These are phyloP conservation scores for Leccinum huronense DNA, from an alignment of 1,284 basidiomycete species.

Conservation along the genomic window DNA sequence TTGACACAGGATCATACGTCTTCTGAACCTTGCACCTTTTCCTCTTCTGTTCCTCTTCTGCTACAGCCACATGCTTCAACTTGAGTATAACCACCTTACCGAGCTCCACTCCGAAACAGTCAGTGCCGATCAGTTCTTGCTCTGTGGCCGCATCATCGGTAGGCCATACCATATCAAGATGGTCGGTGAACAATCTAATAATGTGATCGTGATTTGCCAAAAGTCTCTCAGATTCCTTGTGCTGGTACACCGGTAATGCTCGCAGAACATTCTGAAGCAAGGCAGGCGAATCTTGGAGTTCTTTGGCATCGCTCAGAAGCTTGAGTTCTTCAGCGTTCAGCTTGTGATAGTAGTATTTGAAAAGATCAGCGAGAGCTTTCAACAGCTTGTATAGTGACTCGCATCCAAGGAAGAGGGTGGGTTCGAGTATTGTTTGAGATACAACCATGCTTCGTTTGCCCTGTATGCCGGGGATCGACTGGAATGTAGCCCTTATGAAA, in stretches of 20 bases:
- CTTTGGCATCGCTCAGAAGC: background rate
- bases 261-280: background rate
- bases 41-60: background rate
- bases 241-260: background rate
- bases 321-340: background rate
- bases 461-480: background rate
- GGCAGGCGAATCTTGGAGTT: too few species aligned
- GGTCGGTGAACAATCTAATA: background rate
- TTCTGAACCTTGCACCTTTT: background rate
- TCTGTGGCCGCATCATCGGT: background rate
- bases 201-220: background rate
- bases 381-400: background rate
- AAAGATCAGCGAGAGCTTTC: background rate
- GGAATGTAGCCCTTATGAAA: background rate
- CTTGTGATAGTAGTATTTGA: background rate
- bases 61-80: background rate
- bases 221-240: background rate
- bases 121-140: background rate
- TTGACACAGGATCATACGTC: background rate
- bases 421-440: background rate
- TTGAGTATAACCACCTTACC: background rate
- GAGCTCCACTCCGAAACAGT: background rate
- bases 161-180: background rate
- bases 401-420: background rate
- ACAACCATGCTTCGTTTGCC: background rate